A percentile compares a stretch with the other conserved stretches of the same genome.
These are phyloP conservation scores for Ganoderma meredithae DNA, from an alignment of 1,284 basidiomycete genomes.

Conservation along the genomic window DNA sequence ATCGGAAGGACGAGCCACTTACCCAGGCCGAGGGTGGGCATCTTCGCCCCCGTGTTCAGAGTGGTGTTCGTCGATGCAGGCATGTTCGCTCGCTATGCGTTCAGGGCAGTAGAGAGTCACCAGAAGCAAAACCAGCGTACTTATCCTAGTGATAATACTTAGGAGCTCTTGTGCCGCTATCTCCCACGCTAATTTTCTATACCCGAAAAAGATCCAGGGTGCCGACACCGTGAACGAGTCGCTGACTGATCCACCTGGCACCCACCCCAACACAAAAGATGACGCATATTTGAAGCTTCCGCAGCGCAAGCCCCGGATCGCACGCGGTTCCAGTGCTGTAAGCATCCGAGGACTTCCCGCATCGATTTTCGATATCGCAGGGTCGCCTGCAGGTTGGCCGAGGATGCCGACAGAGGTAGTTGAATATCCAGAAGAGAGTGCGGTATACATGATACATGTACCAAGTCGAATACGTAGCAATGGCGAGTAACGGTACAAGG, in stretches of 20 bases:
- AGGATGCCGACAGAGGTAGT: background rate
- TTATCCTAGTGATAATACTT: background rate
- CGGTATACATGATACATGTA: background rate
- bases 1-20: constrained; percentile 18
- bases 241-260: constrained; percentile 5
- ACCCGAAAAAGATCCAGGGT: background rate
- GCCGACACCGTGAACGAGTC: background rate
- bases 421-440: background rate
- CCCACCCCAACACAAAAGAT: background rate
- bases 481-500: background rate
- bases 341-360: background rate
- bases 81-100: constrained; percentile 28
- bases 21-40: constrained; percentile 83
- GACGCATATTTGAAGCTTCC: background rate
- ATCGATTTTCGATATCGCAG: background rate
- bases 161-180: background rate
- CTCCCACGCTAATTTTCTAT: background rate
- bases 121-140: background rate
- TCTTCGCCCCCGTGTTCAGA: constrained; percentile 77
- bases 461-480: background rate
- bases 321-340: background rate
- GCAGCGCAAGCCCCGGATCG: background rate
- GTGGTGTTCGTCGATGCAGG: constrained; percentile 50
- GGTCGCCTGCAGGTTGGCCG: background rate
- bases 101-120: background rate